These are phyloP conservation scores for Apiospora phragmitis DNA, from an alignment of 2,329 filamentous ascomycete species.

Conservation along the genomic window DNA sequence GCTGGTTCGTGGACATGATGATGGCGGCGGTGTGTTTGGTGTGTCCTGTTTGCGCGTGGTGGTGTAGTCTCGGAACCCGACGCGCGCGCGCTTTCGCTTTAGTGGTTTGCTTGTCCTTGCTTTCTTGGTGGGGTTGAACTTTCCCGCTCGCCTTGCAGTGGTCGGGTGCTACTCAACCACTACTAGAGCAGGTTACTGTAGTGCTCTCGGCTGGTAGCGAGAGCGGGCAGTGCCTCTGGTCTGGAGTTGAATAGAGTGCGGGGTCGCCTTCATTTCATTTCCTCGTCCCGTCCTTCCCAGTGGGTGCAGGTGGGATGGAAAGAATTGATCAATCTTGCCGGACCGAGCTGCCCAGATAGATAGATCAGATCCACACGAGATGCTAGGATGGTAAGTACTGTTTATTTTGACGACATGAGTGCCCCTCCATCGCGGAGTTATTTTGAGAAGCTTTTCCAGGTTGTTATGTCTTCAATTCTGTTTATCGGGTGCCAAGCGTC, in stretches of 20 bases:
- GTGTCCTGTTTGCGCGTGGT: background rate
- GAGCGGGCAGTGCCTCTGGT: background rate
- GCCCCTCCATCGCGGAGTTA: background rate
- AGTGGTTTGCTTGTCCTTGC: background rate
- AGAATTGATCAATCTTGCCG: background rate
- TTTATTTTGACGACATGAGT: background rate
- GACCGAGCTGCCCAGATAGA: background rate
- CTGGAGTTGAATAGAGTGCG: background rate
- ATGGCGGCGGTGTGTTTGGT: background rate
- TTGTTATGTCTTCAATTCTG: background rate
- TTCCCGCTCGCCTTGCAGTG: background rate
- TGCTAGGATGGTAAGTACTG: background rate
- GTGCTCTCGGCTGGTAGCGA: background rate
- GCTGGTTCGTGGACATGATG: conserved; percentile 3
- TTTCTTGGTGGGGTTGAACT: background rate
- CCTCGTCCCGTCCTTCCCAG: background rate
- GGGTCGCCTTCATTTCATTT: background rate
- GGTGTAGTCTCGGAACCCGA: background rate
- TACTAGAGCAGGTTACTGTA: background rate
- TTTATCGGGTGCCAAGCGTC: background rate
- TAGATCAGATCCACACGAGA: background rate
- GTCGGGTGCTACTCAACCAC: too few species aligned
- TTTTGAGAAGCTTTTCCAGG: background rate
- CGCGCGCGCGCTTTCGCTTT: background rate
- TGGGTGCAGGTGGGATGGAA: background rate